Evolutionary conservation across 768 basidiomycete species (phyloP).

Genomic region (Hygrocybe punicea): DNA sequence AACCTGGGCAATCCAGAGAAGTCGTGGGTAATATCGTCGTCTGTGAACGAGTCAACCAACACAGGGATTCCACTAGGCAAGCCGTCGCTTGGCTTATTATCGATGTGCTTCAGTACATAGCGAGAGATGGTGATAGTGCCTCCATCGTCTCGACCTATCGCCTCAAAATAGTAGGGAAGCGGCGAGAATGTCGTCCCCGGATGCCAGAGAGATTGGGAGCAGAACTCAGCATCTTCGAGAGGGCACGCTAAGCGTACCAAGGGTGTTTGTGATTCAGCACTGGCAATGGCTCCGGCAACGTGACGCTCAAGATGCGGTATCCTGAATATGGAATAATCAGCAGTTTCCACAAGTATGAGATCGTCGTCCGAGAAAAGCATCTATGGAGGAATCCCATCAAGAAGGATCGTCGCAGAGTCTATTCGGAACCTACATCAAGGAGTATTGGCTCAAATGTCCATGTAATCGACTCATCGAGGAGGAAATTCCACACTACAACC

Average conservation of each 20-base stretch:
- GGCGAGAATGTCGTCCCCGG: neutral
- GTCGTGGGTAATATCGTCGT: neutral
- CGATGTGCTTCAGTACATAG: conserved; percentile 6
- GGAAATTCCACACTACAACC: conserved; percentile 8
- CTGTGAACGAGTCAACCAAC: neutral
- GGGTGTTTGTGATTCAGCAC: neutral
- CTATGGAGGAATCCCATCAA: neutral
- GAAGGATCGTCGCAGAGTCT: neutral
- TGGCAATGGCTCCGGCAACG: neutral
- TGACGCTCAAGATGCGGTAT: conserved; percentile 6
- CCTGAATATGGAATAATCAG: conserved; percentile 8
- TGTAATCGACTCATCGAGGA: neutral
- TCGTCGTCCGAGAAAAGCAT: conserved; percentile 7
- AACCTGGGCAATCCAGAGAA: neutral
- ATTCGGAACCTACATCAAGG: conserved; percentile 8
- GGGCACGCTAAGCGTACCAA: neutral
- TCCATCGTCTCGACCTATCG: neutral
- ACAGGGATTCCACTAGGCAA: conserved; percentile 8
- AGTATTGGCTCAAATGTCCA: conserved; percentile 13
- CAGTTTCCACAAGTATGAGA: conserved; percentile 6
- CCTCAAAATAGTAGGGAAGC: neutral
- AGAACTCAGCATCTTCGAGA: neutral
- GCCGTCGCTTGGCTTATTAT: conserved; percentile 7
- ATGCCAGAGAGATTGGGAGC: neutral
- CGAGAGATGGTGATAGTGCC: conserved; percentile 1